Evolutionary conservation across 164 flowering plant genomes (phyloP), one percentile per base, ranked within the genome.

Genomic region (Aristolochia fimbriata): DNA sequence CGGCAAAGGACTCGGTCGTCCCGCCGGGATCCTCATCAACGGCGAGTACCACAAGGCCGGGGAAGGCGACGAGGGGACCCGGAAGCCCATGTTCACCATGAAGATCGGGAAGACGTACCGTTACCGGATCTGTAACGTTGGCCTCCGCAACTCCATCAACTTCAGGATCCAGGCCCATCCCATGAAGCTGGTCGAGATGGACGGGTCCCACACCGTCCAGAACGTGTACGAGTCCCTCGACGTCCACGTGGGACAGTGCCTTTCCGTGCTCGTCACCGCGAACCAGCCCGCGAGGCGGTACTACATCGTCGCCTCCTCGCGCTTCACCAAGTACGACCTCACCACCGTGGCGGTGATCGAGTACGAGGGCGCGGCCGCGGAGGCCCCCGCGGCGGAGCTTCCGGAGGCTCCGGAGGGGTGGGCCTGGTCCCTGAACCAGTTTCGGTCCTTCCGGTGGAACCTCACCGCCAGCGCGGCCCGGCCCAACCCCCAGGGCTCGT

Each of bases 191-290:
- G n/a, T n/a, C n/a, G n/a, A n/a, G n/a, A n/a, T n/a, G 17, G 89
- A 86, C 67, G 92, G 92, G 24, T 71, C 79, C 6, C 88, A 86
- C 64, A 64, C 84, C 1, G 70, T 81, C 3, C 92, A 86, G 65
- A 82, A 76, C 70, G 70, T 71, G 15, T 85, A 81, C 57, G 61
- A 67, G 43, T 81, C 88, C 47, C 76, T 85, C 30, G 92, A 85
- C 67, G 63, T 85, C 21, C 92, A 85, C 63, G 41, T 83, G 55
- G 88, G 92, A 1, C 92, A 86, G 65, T 78, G 85, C 21, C 77
- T 64, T 62, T 83, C 88, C 13, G 88, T 86, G 7, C 60, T 86
- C 66, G 80, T 86, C 21, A 80, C 82, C 0, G 83, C n/a, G n/a
- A n/a, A n/a, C n/a, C n/a, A n/a, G n/a, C n/a, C n/a, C n/a, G n/a